phyloP scores from a whole-genome alignment of 371 early-diverging fungal species.

The Apophysomyces variabilis region DNA sequence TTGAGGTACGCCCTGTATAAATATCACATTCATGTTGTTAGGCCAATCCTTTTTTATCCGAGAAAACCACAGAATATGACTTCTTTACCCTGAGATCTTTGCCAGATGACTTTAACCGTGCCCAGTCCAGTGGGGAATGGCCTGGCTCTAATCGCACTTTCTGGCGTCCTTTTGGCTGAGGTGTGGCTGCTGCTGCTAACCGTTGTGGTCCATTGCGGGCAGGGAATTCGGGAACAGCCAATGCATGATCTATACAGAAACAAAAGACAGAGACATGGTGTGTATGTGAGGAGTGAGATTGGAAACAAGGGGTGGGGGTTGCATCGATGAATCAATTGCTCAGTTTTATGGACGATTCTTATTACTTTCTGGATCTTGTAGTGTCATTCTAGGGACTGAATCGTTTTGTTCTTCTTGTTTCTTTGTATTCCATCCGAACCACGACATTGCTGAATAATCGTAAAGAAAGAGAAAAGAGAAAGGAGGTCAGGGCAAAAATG shows the following conservation, averaged over 20 bases:
- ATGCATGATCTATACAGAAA: slow-evolving; percentile 29
- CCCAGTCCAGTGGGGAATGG: slow-evolving; percentile 94
- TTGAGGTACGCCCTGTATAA: slow-evolving; percentile 54
- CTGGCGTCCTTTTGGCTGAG: slow-evolving; percentile 59
- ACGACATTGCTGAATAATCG: slow-evolving; percentile 2
- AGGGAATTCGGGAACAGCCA: slow-evolving; percentile 52
- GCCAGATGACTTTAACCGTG: slow-evolving; percentile 77
- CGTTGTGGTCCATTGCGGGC: slow-evolving; percentile 56
- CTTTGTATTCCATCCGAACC: slow-evolving; percentile 1
- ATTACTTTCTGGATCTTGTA: slow-evolving; percentile 24
- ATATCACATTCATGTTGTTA: neutral
- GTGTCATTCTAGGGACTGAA: slow-evolving; percentile 16
- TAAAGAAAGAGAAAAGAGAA: neutral
- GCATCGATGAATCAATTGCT: too few relatives aligned
- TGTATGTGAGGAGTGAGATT: too few relatives aligned
- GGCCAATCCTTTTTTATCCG: slow-evolving; percentile 1
- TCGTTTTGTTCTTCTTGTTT: neutral
- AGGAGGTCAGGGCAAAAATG: neutral
- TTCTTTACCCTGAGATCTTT: slow-evolving; percentile 72
- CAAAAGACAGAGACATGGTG: neutral
- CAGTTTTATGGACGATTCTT: too few relatives aligned
- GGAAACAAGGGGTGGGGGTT: too few relatives aligned
- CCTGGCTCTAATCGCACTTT: slow-evolving; percentile 90
- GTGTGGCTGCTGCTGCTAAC: slow-evolving; percentile 50
- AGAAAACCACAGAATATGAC: slow-evolving; percentile 7